Evolutionary conservation across 495 filamentous ascomycete species (phyloP).

Genomic region (Penicillium subrubescens): DNA sequence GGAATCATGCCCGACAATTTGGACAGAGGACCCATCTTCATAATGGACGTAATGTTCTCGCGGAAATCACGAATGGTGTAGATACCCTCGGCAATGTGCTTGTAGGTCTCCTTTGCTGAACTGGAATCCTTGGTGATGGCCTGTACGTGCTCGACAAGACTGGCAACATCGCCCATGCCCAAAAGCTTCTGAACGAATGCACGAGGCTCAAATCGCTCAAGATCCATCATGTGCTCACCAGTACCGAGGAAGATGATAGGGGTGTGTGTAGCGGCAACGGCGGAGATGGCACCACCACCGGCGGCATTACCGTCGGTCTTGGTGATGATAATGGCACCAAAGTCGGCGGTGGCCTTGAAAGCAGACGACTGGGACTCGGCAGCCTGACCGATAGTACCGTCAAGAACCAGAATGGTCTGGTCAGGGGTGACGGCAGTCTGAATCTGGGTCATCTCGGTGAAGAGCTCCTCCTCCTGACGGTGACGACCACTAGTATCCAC

Average conservation of each 20-base stretch:
- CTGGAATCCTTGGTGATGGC: slow-evolving; percentile 83
- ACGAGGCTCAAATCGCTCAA: slow-evolving; percentile 89
- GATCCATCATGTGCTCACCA: slow-evolving; percentile 93
- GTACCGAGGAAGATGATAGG: slow-evolving; percentile 98
- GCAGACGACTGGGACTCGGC: slow-evolving; percentile 93
- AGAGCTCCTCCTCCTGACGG: slow-evolving; percentile 90
- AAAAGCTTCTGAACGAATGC: slow-evolving; percentile 89
- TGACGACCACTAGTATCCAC: slow-evolving; percentile 96
- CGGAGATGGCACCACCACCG: slow-evolving; percentile 97
- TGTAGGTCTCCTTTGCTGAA: slow-evolving; percentile 92
- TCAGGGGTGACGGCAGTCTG: slow-evolving; percentile 88
- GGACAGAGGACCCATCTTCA: slow-evolving; percentile 98
- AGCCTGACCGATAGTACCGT: slow-evolving; percentile 93
- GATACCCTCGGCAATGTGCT: slow-evolving; percentile 94
- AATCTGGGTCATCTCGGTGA: slow-evolving; percentile 98
- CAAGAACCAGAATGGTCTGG: slow-evolving; percentile 97
- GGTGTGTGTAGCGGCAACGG: slow-evolving; percentile 93
- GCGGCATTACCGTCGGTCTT: slow-evolving; percentile 96
- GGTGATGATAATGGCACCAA: slow-evolving; percentile 98
- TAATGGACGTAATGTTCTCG: slow-evolving; percentile 94
- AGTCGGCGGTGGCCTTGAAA: slow-evolving; percentile 97
- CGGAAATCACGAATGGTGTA: slow-evolving; percentile 94
- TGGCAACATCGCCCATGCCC: slow-evolving; percentile 96
- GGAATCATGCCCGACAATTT: slow-evolving; percentile 99
- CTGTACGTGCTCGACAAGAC: slow-evolving; percentile 95